Conservation (phyloP, 768 basidiomycete genomes). For the Tubosaeta sp. region DNA sequence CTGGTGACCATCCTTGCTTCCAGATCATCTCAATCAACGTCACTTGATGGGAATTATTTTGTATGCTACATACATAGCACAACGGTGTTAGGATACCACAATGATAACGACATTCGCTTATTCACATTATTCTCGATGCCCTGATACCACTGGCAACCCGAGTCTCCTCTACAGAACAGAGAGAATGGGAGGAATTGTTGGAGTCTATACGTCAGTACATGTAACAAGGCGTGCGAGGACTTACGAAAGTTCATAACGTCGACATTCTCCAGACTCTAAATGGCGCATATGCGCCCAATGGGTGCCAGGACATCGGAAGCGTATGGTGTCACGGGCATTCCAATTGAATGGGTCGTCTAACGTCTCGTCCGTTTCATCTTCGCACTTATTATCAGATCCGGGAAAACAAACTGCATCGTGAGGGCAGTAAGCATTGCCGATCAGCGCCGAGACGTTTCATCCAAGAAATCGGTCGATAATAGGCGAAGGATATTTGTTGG, state of each 20-base stretch:
- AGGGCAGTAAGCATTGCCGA: slow-evolving; percentile 4
- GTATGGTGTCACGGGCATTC: slow-evolving; percentile 59
- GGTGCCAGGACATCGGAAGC: slow-evolving; percentile 89
- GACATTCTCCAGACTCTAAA: slow-evolving; percentile 90
- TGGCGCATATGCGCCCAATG: slow-evolving; percentile 95
- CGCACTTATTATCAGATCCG: slow-evolving; percentile 12
- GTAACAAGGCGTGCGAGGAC: slow-evolving; percentile 87
- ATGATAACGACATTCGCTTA: slow-evolving; percentile 90
- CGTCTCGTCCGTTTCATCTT: slow-evolving; percentile 11
- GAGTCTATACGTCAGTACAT: slow-evolving; percentile 32
- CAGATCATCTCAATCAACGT: slow-evolving; percentile 87
- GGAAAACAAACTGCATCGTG: slow-evolving; percentile 3
- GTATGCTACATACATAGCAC: slow-evolving; percentile 54
- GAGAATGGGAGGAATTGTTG: not conserved
- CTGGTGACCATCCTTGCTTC: slow-evolving; percentile 12
- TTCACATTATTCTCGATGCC: slow-evolving; percentile 12
- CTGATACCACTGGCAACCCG: not conserved
- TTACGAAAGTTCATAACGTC: slow-evolving; percentile 93
- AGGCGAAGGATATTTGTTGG: not conserved
- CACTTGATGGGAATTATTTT: slow-evolving; percentile 85
- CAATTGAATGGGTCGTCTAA: slow-evolving; percentile 5
- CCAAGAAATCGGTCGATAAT: not conserved
- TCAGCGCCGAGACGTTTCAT: not conserved
- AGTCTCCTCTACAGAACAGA: not conserved
- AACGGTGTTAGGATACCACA: slow-evolving; percentile 93